Evolutionary conservation across 2,329 filamentous ascomycete genomes (phyloP).

Genomic region (Botrytis fragariae): DNA sequence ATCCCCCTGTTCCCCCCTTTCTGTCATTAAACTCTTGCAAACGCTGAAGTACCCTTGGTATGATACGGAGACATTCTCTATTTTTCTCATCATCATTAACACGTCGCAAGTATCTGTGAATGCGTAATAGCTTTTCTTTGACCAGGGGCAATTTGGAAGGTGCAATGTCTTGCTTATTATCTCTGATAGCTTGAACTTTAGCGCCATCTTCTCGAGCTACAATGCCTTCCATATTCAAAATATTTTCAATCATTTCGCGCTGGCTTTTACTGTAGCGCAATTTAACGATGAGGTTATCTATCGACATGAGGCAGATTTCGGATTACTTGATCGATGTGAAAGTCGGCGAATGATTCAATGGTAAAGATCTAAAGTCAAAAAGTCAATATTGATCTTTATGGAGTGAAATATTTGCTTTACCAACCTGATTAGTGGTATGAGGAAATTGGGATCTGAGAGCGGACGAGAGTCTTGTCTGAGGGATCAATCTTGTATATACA

Average conservation of each 20-base stretch:
- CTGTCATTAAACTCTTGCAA: no score
- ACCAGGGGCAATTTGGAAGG: fast-evolving
- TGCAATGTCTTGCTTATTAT: neutral
- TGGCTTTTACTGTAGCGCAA: neutral
- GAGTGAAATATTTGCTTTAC: fast-evolving
- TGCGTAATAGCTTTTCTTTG: neutral
- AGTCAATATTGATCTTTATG: neutral
- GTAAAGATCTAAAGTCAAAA: neutral
- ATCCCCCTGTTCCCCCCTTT: no score
- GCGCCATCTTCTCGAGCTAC: fast-evolving
- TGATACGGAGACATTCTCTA: no score
- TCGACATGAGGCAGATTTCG: neutral
- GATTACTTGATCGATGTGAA: neutral
- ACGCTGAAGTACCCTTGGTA: no score
- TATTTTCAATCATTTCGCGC: neutral
- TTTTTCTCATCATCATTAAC: no score
- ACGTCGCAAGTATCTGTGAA: neutral
- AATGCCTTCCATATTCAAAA: neutral
- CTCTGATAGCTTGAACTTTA: fast-evolving
- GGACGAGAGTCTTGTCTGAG: fast-evolving
- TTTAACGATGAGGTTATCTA: neutral
- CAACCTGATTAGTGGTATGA: neutral
- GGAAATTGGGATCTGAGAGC: neutral
- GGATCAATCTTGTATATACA: neutral
- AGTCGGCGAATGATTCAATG: neutral